Evolutionary conservation across 78 protist species (phyloP), one percentile per base, ranked within the genome.

Genomic region (Anaeramoeba ignava): DNA sequence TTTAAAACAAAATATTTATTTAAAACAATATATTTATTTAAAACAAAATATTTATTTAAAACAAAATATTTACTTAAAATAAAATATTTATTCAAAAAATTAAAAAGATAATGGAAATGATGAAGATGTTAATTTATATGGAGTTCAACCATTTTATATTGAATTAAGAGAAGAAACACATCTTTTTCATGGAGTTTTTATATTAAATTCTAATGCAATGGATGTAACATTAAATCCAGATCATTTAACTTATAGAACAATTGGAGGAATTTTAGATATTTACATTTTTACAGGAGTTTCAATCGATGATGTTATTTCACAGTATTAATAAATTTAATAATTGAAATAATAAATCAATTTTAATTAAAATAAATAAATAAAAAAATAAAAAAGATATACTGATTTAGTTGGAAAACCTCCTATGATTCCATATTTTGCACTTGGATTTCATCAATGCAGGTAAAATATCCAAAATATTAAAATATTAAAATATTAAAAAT

Each of bases 141-240:
- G 82, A 34, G 8, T 12, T 80, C 82, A 80, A 23, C 82, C 82
- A 23, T 8, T 54, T 54, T 54, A 54, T 54, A 27, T 27, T 17
- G 36, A 54, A 54, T 54, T 54, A 17, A 17, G 73, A 17, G 17
- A 54, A 54, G 17, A 8, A 54, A 54, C 73, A 27, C 36, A 17
- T 17, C 8, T 27, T 23, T 34, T 37, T 17, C 82, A 80, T 37
- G 8, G 39, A 27, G 82, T 80, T 23, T 37, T 80, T 17, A 27
- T 80, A 37, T 17, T 80, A 34, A 80, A 80, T 17, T 80, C 82
- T 23, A 80, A 80, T 37, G 82, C 82, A 34, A 80, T 80, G 82
- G 82, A 38, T 17, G 82, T 80, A 23, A 23, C 82, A 34, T 80
- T 37, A 34, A 80, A 8, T 23, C 39, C 8, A 8, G 17, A 34